Evolutionary conservation across 2,329 filamentous ascomycete genomes (phyloP).

Genomic region (Karstenula rhodostoma): DNA sequence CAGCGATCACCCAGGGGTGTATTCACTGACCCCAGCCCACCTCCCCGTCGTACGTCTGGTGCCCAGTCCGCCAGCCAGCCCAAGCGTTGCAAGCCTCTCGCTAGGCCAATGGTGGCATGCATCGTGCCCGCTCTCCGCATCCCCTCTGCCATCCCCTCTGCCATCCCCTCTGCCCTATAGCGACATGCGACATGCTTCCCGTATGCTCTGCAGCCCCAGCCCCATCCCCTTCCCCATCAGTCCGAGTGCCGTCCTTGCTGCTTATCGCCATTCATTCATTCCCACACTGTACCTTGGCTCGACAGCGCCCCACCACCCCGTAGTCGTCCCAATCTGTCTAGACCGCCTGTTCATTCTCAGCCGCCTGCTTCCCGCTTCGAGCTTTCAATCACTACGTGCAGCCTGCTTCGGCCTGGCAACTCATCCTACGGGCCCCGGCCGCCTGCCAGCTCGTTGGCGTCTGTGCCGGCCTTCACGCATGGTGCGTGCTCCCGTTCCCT

Average conservation of each 20-base stretch:
- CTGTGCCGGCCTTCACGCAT: constrained; percentile 36
- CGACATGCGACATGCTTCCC: constrained; percentile 44
- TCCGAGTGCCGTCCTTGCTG: constrained; percentile 38
- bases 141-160: constrained; percentile 36
- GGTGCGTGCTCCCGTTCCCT: constrained; percentile 44
- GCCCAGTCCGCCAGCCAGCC: constrained; percentile 36
- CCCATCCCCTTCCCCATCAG: constrained; percentile 30
- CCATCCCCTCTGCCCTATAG: constrained; percentile 39
- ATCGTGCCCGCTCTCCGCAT: constrained; percentile 35
- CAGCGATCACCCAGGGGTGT: constrained; percentile 20
- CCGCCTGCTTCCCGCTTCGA: constrained; percentile 30
- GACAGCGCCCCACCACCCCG: constrained; percentile 28
- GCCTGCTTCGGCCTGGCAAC: constrained; percentile 32
- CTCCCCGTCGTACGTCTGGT: constrained; percentile 26
- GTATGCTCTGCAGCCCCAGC: constrained; percentile 32
- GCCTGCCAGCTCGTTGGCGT: constrained; percentile 36
- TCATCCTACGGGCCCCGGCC: constrained; percentile 29
- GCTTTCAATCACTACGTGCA: constrained; percentile 39
- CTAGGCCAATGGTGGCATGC: constrained; percentile 35
- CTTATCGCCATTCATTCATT: constrained; percentile 36
- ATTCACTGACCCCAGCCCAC: constrained; percentile 34
- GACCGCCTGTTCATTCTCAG: constrained; percentile 31
- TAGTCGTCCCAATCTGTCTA: constrained; percentile 34
- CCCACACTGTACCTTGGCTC: too few relatives aligned
- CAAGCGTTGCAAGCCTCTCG: constrained; percentile 40